A percentile compares a stretch with the other conserved stretches of the same genome.
Conservation (phyloP, 352 stramenopile genomes). For the Bremia lactucae region DNA sequence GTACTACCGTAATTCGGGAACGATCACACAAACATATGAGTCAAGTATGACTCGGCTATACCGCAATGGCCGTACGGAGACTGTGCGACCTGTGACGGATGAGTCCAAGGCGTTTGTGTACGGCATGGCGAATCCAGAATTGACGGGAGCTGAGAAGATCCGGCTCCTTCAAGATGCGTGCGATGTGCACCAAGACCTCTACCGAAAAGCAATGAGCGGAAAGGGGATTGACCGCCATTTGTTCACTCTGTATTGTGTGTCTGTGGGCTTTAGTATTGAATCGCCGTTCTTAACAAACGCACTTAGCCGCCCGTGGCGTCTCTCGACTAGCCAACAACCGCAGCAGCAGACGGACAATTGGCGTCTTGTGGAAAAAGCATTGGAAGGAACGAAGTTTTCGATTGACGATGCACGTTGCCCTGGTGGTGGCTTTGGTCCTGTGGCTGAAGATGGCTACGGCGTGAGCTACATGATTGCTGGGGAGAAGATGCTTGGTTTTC, state of each 20-base stretch:
- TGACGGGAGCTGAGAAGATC: slow-evolving; percentile 66
- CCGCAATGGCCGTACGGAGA: slow-evolving; percentile 92
- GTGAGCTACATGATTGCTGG: slow-evolving; percentile 88
- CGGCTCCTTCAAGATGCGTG: slow-evolving; percentile 83
- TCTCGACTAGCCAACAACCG: slow-evolving; percentile 86
- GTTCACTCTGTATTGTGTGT: slow-evolving; percentile 90
- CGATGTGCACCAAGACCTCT: slow-evolving; percentile 86
- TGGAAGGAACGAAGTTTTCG: slow-evolving; percentile 41
- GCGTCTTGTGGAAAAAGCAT: slow-evolving; percentile 52
- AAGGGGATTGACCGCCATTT: slow-evolving; percentile 93
- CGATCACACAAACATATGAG: slow-evolving; percentile 95
- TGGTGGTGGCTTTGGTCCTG: slow-evolving; percentile 83
- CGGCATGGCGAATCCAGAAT: slow-evolving; percentile 62
- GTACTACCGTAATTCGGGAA: slow-evolving; percentile 87
- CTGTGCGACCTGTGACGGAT: slow-evolving; percentile 84
- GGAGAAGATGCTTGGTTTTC: slow-evolving; percentile 85
- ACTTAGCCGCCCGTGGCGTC: slow-evolving; percentile 70
- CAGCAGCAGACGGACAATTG: slow-evolving; percentile 84
- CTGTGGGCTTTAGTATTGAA: slow-evolving; percentile 77
- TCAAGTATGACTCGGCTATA: slow-evolving; percentile 94
- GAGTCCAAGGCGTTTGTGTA: slow-evolving; percentile 87
- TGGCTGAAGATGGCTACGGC: slow-evolving; percentile 85
- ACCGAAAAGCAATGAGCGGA: slow-evolving; percentile 83
- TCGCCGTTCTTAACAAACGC: slow-evolving; percentile 83
- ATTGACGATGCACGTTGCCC: slow-evolving; percentile 57